Evolutionary conservation across 306 rosid species (phyloP), one percentile per base, ranked within the genome.

Genomic region (Quercus aquifolioides): DNA sequence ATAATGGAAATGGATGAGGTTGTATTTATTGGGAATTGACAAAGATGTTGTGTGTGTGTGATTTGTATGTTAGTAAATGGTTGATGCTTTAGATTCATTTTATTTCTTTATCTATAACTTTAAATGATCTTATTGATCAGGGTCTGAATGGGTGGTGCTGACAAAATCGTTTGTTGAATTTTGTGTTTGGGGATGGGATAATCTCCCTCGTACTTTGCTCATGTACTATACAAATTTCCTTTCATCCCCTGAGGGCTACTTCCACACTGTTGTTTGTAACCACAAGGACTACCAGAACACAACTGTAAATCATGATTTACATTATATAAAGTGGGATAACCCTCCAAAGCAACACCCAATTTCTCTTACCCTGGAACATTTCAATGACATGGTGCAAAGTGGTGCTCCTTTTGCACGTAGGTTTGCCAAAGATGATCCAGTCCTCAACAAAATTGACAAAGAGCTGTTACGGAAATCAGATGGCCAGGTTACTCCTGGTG

Each of bases 281-380:
- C 94, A 91, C 85, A 95, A 93, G 85, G 96, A 95, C 75, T 90
- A 88, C 79, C 99, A 95, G 80, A 91, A 93, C 91, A 95, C 97
- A 0, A 93, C 94, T 3, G 87, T 91, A 51, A 95, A 93, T 71
- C 89, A 93, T 65, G 95, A 91, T 86, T 77, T 95, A 73, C 99
- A 85, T 59, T 92, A 87, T 55, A 58, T 81, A 68, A 90, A 71
- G 83, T 91, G 97, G 99, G 94, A 92, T 76, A 86, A 71, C 58
- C 95, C 92, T 33, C 97, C 97, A 1, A 90, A 88, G 84, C 89
- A 88, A 79, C 67, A 85, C 77, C 97, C 97, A 4, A 15, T 95
- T 23, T 74, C 81, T 55, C 79, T 88, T 69, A 89, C 88, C 26
- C 30, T 83, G 68, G 89, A 89, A 71, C 96, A 94, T 81, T 94